Base-by-base conservation (phyloP, 108 stramenopile genomes). In the Phaeodactylum tricornutum region DNA sequence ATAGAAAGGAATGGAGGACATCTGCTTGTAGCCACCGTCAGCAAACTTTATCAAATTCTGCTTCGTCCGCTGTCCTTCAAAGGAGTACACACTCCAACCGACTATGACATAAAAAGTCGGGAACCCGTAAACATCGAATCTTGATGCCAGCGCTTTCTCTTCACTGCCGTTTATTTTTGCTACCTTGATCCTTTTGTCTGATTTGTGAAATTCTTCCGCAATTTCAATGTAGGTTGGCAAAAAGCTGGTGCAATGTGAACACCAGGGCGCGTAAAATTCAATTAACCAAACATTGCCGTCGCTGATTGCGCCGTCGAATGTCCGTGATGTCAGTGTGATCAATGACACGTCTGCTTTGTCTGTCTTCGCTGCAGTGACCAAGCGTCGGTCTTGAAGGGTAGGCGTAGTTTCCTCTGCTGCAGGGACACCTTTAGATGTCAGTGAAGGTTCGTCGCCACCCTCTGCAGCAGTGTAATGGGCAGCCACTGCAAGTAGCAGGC, bases 191-290 rank as follows among this genome's bases (percentile, higher is more conserved):
- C 59, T 58, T 14, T 67, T 67, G 17, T 50, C 47, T 4, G 51
- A 41, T 4, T 51, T 39, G 27, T 81, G 75, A 25, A 71, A 74
- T 37, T 52, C 47, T 23, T 51, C 31, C 0, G 88, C 88, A 24
- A 91, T 55, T 29, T 43, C 53, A 21, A 63, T 60, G 32, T 91
- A 91, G 8, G 71, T 61, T 0, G 62, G 25, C 5, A 74, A 71
- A 52, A 91, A 91, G 8, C 63, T 43, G 3, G 44, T 57, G 55
- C 88, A 91, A 35, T 84, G 78, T 33, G 50, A 43, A 51, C 87
- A 89, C 67, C 74, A 74, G 2, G 81, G 79, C 6, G 84, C 77
- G 47, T 81, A 84, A 39, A 91, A 84, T 59, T 91, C 88, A 31
- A 91, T 67, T n/a, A 87, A 31, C 86, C 86, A 87, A 4, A 69